Conservation (phyloP, 352 stramenopile species). For the Globisporangium spiculum region DNA sequence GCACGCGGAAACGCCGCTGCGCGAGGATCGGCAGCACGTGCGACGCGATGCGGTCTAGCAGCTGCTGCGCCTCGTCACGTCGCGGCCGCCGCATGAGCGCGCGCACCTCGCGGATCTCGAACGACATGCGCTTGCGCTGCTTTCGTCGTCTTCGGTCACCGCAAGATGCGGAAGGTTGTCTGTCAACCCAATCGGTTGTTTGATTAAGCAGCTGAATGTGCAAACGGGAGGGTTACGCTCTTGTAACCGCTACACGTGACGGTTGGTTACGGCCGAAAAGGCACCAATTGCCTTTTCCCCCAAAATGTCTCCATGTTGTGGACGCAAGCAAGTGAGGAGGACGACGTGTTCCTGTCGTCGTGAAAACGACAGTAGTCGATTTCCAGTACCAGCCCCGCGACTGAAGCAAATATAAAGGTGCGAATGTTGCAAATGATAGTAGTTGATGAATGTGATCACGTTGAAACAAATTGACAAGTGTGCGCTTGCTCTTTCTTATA, state of each 20-base stretch:
- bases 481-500: no score
- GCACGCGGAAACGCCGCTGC: conserved; percentile 50
- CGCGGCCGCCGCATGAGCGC: conserved; percentile 40
- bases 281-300: not conserved
- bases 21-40: conserved; percentile 60
- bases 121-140: not conserved
- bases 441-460: no score
- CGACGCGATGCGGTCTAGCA: conserved; percentile 46
- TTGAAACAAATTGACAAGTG: no score
- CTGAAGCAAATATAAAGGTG: no score
- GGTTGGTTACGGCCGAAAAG: not conserved
- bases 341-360: no score
- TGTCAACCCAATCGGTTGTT: not conserved
- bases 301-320: not conserved
- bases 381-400: no score
- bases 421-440: no score
- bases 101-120: conserved; percentile 33
- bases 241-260: no score
- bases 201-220: not conserved
- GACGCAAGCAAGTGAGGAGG: not conserved
- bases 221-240: not conserved
- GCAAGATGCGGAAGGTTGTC: not conserved
- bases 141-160: not conserved
- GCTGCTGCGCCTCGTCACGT: conserved; percentile 31
- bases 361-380: no score